Evolutionary conservation across 352 stramenopile species (phyloP).

Genomic region (Phytopythium mirpurense): DNA sequence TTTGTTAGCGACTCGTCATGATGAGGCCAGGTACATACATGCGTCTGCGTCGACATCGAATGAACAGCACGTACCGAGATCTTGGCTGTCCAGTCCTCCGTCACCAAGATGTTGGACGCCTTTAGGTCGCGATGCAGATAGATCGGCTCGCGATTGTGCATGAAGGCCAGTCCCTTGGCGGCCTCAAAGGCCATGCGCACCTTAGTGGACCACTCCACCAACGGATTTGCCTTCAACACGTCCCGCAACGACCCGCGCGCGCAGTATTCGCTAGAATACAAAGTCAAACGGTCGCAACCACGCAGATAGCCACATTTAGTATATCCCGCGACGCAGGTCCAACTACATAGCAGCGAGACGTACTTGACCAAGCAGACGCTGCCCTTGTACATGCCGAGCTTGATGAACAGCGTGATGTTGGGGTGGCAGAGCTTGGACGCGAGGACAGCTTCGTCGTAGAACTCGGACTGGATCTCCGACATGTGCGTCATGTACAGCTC

Average conservation of each 20-base stretch:
- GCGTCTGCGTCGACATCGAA: no score
- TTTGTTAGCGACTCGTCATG: no score
- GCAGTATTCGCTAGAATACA: conserved; percentile 50
- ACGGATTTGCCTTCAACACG: conserved; percentile 47
- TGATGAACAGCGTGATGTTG: conserved; percentile 78
- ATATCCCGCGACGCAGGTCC: background rate
- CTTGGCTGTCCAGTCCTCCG: conserved; percentile 66
- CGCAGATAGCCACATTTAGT: conserved; percentile 1
- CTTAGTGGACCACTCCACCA: conserved; percentile 67
- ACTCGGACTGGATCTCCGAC: conserved; percentile 51
- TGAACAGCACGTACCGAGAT: conserved; percentile 28
- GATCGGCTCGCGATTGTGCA: conserved; percentile 71
- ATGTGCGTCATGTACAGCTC: conserved; percentile 70
- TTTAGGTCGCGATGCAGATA: conserved; percentile 75
- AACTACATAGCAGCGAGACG: conserved; percentile 8
- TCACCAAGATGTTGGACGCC: conserved; percentile 71
- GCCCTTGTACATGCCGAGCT: conserved; percentile 55
- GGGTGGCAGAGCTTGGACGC: conserved; percentile 56
- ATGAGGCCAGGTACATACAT: no score
- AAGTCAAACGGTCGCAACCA: conserved; percentile 5
- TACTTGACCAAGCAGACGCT: conserved; percentile 75
- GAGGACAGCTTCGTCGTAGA: conserved; percentile 62
- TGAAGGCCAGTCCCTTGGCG: conserved; percentile 69
- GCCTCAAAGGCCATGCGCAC: conserved; percentile 62
- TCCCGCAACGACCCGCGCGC: conserved; percentile 55